Evolutionary conservation across 2,329 filamentous ascomycete species (phyloP), one percentile per base, ranked within the genome.

Genomic region (Fusarium nygamai): DNA sequence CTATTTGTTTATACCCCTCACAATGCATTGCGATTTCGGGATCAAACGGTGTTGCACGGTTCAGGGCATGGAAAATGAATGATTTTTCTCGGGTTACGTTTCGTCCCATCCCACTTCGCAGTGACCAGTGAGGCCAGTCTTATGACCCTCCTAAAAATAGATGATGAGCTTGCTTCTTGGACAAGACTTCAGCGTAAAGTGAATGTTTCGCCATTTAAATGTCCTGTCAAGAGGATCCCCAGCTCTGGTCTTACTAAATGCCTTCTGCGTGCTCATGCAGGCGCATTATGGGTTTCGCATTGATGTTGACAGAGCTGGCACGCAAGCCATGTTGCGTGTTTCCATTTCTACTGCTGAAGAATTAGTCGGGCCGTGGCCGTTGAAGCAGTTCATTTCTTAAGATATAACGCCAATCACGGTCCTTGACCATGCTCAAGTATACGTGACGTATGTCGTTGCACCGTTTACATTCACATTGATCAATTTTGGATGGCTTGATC

Each of bases 21-120:
- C 65, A 79, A 78, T 80, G 81, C 80, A 82, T 84, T 82, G 79
- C 81, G 82, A 78, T 79, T 82, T 73, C 69, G 81, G 81, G 80
- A 78, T 83, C 80, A 79, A 79, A 81, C 74, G 83, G 82, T 82
- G 82, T 84, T 82, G 76, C 77, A 79, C 82, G 82, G 81, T 84
- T 83, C 80, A 81, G 78, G 82, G 80, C 82, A 82, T 82, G 81
- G 81, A 83, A 82, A 83, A 83, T 82, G 80, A 84, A 82, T 83
- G 80, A 80, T 82, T 83, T 81, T 81, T 79, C 78, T 78, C 69
- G 75, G 80, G 80, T 81, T 80, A 82, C 77, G 64, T 76, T 76
- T 78, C 73, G 54, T 78, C 73, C 77, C 73, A 75, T 71, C 70
- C 76, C 64, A 66, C 68, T 77, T 78, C 71, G 73, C 77, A 79